Conservation (phyloP, 345 rosid species). For the Gossypium stocksii region DNA sequence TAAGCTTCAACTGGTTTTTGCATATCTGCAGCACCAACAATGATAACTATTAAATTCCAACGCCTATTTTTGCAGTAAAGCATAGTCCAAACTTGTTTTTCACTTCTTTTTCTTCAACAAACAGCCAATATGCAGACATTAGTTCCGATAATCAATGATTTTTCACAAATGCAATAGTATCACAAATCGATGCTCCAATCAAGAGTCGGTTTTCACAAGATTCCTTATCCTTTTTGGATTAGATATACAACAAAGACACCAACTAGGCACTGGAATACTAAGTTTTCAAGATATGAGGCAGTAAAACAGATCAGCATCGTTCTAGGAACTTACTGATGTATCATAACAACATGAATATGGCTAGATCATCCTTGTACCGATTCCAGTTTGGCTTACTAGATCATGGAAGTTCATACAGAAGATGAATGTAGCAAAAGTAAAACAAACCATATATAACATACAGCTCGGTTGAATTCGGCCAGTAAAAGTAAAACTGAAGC, state of each 20-base stretch:
- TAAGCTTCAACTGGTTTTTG: slow-evolving; percentile 17
- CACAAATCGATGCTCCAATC: neutral
- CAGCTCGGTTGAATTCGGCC: neutral
- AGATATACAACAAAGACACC: neutral
- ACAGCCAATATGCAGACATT: slow-evolving; percentile 13
- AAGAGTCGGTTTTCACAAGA: neutral
- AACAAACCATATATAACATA: no score
- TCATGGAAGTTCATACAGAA: neutral
- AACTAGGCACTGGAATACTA: neutral
- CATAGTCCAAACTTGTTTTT: slow-evolving; percentile 12
- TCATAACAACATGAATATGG: neutral
- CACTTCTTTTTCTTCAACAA: slow-evolving; percentile 5
- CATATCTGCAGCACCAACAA: slow-evolving; percentile 30
- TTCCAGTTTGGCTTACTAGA: neutral
- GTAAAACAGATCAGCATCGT: neutral
- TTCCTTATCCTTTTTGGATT: neutral
- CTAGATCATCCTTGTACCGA: neutral
- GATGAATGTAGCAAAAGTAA: no score
- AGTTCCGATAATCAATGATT: neutral
- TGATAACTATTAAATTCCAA: slow-evolving; percentile 4
- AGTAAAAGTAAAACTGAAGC: neutral
- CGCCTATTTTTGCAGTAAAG: slow-evolving; percentile 13
- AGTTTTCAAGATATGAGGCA: neutral
- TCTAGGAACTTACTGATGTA: neutral
- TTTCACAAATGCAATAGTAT: neutral